Percentiles rank a stretch among this genome's conserved stretches.
Conservation (phyloP, 805 yeast species). For the Lipomyces starkeyi region DNA sequence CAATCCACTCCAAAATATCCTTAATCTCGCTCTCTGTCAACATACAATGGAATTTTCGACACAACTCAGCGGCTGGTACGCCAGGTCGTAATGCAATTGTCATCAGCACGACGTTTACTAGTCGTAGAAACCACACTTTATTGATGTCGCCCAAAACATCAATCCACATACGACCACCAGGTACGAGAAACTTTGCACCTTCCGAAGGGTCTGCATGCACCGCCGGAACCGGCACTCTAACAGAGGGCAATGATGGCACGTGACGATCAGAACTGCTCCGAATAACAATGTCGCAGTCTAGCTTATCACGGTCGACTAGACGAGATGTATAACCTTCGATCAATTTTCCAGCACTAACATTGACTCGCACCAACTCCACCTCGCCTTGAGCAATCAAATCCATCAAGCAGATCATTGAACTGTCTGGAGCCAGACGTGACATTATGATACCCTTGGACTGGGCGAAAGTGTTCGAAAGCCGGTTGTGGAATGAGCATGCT, state of each 20-base stretch:
- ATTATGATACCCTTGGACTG: conserved; percentile 61
- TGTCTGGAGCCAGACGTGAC: conserved; percentile 61
- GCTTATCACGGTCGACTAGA: conserved; percentile 67
- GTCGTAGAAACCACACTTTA: conserved; percentile 61
- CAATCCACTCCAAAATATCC: conserved; percentile 43
- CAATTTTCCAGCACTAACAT: conserved; percentile 52
- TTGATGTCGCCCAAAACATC: conserved; percentile 68
- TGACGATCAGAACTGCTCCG: conserved; percentile 39
- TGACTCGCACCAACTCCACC: conserved; percentile 58
- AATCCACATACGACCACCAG: conserved; percentile 74
- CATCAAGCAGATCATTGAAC: conserved; percentile 66
- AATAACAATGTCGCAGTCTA: conserved; percentile 66
- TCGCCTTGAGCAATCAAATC: conserved; percentile 56
- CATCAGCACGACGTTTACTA: conserved; percentile 56
- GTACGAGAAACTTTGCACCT: conserved; percentile 41
- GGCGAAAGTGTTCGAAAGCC: conserved; percentile 51
- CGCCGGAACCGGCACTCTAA: conserved; percentile 16
- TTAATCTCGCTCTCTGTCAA: conserved; percentile 42
- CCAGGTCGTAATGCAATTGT: conserved; percentile 64
- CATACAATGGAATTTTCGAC: conserved; percentile 37
- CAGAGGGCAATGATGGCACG: conserved; percentile 6
- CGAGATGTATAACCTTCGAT: conserved; percentile 77
- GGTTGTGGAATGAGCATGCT: conserved; percentile 55
- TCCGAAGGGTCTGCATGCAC: not conserved
- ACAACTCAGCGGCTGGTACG: conserved; percentile 45